Conservation (phyloP, 805 yeast species). For the Candida nonsorbophila region DNA sequence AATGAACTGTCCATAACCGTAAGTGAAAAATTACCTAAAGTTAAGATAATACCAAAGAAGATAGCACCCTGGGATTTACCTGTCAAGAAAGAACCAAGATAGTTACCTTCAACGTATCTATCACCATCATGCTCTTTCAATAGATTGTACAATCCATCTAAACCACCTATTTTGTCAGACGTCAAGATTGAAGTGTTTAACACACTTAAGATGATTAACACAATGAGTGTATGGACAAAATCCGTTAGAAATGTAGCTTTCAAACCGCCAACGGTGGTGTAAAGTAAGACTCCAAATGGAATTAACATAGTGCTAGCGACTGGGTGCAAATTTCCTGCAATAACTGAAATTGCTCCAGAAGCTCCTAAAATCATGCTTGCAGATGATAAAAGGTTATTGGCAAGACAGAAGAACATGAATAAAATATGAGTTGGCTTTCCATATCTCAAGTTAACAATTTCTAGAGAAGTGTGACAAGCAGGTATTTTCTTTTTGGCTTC, state of each 20-base stretch:
- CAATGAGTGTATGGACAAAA: constrained; percentile 23
- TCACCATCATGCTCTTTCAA: constrained; percentile 13
- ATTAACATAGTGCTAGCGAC: constrained; percentile 23
- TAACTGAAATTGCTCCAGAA: constrained; percentile 20
- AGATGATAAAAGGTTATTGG: constrained; percentile 19
- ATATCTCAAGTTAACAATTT: constrained; percentile 22
- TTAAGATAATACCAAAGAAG: constrained; percentile 28
- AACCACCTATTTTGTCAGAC: constrained; percentile 21
- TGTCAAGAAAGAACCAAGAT: constrained; percentile 28
- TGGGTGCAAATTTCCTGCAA: constrained; percentile 21
- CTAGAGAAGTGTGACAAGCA: constrained; percentile 23
- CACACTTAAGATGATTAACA: constrained; percentile 19
- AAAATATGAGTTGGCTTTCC: constrained; percentile 18
- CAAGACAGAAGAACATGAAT: constrained; percentile 19
- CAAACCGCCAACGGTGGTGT: constrained; percentile 47
- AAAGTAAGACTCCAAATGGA: constrained; percentile 37
- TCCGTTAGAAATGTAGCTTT: constrained; percentile 49
- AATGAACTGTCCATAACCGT: constrained; percentile 35
- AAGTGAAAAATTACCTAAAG: constrained; percentile 31
- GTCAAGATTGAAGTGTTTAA: constrained; percentile 19
- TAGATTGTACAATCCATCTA: constrained; percentile 20
- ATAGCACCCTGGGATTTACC: constrained; percentile 30
- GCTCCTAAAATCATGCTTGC: constrained; percentile 23
- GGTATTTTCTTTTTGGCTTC: constrained; percentile 23
- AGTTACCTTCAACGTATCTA: constrained; percentile 25